A percentile compares a stretch with the other conserved stretches of the same genome.
These are phyloP conservation scores for Aspergillus incahuasiensis DNA, from an alignment of 495 filamentous ascomycete genomes.

Conservation along the genomic window DNA sequence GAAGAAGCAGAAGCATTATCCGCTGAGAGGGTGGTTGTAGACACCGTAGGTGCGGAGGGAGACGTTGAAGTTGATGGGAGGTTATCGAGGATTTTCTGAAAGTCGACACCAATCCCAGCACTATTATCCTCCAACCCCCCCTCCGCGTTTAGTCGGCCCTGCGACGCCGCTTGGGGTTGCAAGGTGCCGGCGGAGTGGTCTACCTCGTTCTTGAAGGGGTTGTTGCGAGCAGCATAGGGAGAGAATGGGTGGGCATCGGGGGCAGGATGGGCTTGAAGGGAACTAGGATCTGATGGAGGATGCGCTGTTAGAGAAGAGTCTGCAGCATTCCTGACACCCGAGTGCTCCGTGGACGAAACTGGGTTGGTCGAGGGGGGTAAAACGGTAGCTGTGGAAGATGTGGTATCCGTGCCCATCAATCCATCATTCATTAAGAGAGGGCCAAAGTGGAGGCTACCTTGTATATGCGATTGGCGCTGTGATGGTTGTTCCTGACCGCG, in stretches of 20 bases:
- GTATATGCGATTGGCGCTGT: constrained; percentile 12
- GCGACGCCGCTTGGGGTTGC: constrained; percentile 17
- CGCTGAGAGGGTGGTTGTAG: constrained; percentile 25
- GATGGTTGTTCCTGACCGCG: constrained; percentile 17
- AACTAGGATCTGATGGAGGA: constrained; percentile 27
- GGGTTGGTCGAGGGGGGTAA: constrained; percentile 7
- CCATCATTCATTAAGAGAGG: constrained; percentile 16
- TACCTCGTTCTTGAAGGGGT: constrained; percentile 32
- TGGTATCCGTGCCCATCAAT: constrained; percentile 15
- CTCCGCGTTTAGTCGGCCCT: constrained; percentile 27
- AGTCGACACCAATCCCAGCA: constrained; percentile 43
- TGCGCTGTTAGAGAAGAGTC: constrained; percentile 28
- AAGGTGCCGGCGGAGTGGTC: constrained; percentile 24
- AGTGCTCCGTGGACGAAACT: constrained; percentile 14
- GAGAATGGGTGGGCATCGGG: constrained; percentile 37
- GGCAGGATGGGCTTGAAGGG: constrained; percentile 34
- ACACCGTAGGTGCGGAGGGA: constrained; percentile 28
- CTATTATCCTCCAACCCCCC: constrained; percentile 16
- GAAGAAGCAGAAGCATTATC: constrained; percentile 26
- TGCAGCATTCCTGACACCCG: constrained; percentile 9
- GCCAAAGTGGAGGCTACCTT: constrained; percentile 28
- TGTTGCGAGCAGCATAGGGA: constrained; percentile 41
- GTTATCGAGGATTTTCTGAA: constrained; percentile 50
- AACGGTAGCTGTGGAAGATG: constrained; percentile 20
- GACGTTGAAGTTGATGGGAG: constrained; percentile 39